Percentiles rank a stretch among this genome's conserved stretches.
These are phyloP conservation scores for Luzula sylvatica DNA, from an alignment of 176 grass and related monocot species.

Conservation along the genomic window DNA sequence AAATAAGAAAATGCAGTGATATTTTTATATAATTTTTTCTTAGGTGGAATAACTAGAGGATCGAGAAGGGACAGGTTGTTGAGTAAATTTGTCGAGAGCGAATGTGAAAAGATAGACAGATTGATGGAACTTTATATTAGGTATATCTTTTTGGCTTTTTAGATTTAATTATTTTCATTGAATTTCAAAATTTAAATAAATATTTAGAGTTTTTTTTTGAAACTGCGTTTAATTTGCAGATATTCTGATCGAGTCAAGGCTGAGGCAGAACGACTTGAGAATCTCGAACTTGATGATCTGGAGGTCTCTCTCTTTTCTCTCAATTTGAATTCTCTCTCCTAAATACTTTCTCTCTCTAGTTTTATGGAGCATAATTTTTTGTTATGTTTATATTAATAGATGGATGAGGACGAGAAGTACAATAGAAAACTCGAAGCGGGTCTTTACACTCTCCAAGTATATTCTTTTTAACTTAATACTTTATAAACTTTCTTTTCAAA, in stretches of 20 bases:
- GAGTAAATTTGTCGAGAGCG: slow-evolving; percentile 95
- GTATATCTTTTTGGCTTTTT: slow-evolving; percentile 20
- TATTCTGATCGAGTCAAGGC: slow-evolving; percentile 93
- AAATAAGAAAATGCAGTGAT: not conserved
- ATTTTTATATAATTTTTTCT: slow-evolving; percentile 5
- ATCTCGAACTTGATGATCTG: slow-evolving; percentile 77
- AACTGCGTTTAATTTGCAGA: too few relatives aligned
- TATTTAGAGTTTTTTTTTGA: too few relatives aligned
- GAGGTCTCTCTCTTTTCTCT: slow-evolving; percentile 35
- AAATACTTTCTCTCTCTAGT: not conserved
- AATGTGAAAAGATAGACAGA: slow-evolving; percentile 94
- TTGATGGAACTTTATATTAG: slow-evolving; percentile 85
- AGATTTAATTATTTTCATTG: too few relatives aligned
- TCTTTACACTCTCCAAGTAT: slow-evolving; percentile 92
- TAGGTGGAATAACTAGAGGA: slow-evolving; percentile 86
- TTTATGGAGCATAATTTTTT: not conserved
- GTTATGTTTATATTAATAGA: slow-evolving; percentile 30
- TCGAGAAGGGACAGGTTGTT: slow-evolving; percentile 81
- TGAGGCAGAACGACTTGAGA: slow-evolving; percentile 58
- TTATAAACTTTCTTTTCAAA: not conserved
- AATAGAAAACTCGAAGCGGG: slow-evolving; percentile 88
- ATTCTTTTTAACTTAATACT: slow-evolving; percentile 6
- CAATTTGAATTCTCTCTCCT: too few relatives aligned
- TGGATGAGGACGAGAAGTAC: slow-evolving; percentile 86
- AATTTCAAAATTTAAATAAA: too few relatives aligned